A percentile compares a stretch with the other conserved stretches of the same genome.
phyloP scores from a whole-genome alignment of 1,284 basidiomycete genomes.

The Cystobasidium slooffiae region DNA sequence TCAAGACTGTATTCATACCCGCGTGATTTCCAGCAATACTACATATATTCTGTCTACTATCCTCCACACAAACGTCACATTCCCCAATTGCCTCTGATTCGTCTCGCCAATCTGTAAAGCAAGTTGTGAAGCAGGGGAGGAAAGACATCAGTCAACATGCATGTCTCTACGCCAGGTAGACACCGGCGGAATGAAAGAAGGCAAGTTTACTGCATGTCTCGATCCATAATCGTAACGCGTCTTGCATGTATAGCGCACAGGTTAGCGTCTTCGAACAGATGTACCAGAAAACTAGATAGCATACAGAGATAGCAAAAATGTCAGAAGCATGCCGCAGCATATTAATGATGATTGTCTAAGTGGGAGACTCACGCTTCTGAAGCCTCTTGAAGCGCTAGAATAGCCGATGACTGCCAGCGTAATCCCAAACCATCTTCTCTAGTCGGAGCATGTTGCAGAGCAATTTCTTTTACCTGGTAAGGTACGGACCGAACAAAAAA shows the following conservation, averaged over 20 bases:
- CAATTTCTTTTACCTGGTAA: constrained; percentile 84
- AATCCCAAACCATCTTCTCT: constrained; percentile 64
- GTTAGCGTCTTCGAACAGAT: constrained; percentile 90
- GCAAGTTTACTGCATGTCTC: constrained; percentile 74
- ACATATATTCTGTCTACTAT: constrained; percentile 49
- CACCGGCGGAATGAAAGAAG: not conserved
- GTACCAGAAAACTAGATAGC: constrained; percentile 67
- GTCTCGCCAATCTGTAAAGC: constrained; percentile 23
- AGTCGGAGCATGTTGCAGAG: constrained; percentile 63
- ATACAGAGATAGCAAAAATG: not conserved
- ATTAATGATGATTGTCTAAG: no score
- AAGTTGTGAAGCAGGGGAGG: not conserved
- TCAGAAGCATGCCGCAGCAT: no score
- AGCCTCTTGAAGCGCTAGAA: constrained; percentile 89
- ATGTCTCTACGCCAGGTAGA: not conserved
- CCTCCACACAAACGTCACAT: constrained; percentile 47
- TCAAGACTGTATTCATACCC: no score
- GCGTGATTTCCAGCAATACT: no score
- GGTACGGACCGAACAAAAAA: no score
- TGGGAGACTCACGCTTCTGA: constrained; percentile 89
- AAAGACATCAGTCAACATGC: not conserved
- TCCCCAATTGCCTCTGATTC: constrained; percentile 34
- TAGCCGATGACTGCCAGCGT: constrained; percentile 88
- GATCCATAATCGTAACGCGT: constrained; percentile 96
- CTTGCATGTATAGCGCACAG: constrained; percentile 94